Percentiles rank a stretch among this genome's conserved stretches.
Evolutionary conservation across 192 early-diverging fungal species (phyloP).

Genomic region (Borealophlyctis nickersoniae): DNA sequence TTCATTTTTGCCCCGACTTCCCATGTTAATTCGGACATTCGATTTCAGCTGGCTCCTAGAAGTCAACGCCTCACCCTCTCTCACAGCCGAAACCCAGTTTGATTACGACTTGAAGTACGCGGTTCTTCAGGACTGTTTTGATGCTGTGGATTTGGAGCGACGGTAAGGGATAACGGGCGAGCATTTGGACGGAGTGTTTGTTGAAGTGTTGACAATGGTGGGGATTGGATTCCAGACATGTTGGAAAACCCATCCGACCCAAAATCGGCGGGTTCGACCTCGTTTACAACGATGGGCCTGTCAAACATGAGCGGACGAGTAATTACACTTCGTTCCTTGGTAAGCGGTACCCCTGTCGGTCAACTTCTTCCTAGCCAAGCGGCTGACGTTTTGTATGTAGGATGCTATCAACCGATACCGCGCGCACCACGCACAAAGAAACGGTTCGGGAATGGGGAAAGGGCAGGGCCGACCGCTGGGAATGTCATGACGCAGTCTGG

Average conservation of each 20-base stretch:
- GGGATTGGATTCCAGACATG: slow-evolving; percentile 8
- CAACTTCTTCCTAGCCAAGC: background rate
- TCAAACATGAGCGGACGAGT: slow-evolving; percentile 54
- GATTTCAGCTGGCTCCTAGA: slow-evolving; percentile 56
- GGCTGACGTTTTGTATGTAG: slow-evolving; percentile 15
- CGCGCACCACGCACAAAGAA: slow-evolving; percentile 49
- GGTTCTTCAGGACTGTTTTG: slow-evolving; percentile 59
- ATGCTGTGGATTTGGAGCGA: slow-evolving; percentile 57
- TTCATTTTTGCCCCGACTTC: background rate
- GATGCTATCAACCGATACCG: slow-evolving; percentile 53
- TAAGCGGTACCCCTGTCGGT: slow-evolving; percentile 1
- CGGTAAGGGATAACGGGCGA: slow-evolving; percentile 14
- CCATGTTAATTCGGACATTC: no score
- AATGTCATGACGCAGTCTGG: no score
- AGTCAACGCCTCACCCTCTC: slow-evolving; percentile 59
- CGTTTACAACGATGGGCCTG: slow-evolving; percentile 63
- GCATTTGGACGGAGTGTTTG: background rate
- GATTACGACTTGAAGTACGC: slow-evolving; percentile 62
- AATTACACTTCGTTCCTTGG: slow-evolving; percentile 49
- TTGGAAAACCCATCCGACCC: slow-evolving; percentile 34
- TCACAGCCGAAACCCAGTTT: slow-evolving; percentile 62
- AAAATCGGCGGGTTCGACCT: slow-evolving; percentile 62
- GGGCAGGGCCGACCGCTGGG: background rate
- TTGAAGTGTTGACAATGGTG: no score
- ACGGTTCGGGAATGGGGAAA: slow-evolving; percentile 20